Evolutionary conservation across 2,329 filamentous ascomycete genomes (phyloP), one percentile per base, ranked within the genome.

Genomic region (Dissoconium aciculare): DNA sequence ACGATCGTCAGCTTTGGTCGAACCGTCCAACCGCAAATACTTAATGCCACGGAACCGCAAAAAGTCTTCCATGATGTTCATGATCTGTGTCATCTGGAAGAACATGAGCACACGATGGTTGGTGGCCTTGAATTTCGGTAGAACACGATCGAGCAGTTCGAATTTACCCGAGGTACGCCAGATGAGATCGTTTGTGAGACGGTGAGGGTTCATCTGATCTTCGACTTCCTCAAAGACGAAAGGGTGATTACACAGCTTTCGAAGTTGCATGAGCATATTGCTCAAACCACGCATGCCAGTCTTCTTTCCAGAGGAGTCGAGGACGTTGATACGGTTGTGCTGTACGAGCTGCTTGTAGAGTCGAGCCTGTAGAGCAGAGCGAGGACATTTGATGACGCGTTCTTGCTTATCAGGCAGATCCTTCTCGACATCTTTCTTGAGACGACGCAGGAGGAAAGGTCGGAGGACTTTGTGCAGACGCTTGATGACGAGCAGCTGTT

Each of bases 1-100:
- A 43, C 89, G 82, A 58, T 98, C 89, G 50, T 98, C 89, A 1
- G 89, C 85, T 56, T 98, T 98, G 27, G 89, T 98, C 1, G 84
- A 89, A 63, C 89, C 89, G 50, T 98, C 89, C 36, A 98, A 67
- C 53, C 89, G 84, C 43, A 98, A 67, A 53, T 92, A 98, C 49
- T 79, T 69, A 44, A 93, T 67, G 27, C 77, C 78, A 41, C 82
- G 72, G 50, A 83, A 78, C 3, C 87, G 78, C 39, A 98, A 60
- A 55, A 92, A 98, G 54, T 98, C 89, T 48, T 98, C 89, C 89
- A 98, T 95, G 50, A 98, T 98, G 59, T 98, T 93, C 89, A 98
- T 98, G 53, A 98, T 98, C 39, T 92, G 85, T 3, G 89, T 98
- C 89, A 98, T 98, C 56, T 98, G 89, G 68, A 98, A 98, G 70